Percentiles rank a stretch among this genome's conserved stretches.
phyloP scores from a whole-genome alignment of 2,329 filamentous ascomycete species.

The Pseudogymnoascus sp. region DNA sequence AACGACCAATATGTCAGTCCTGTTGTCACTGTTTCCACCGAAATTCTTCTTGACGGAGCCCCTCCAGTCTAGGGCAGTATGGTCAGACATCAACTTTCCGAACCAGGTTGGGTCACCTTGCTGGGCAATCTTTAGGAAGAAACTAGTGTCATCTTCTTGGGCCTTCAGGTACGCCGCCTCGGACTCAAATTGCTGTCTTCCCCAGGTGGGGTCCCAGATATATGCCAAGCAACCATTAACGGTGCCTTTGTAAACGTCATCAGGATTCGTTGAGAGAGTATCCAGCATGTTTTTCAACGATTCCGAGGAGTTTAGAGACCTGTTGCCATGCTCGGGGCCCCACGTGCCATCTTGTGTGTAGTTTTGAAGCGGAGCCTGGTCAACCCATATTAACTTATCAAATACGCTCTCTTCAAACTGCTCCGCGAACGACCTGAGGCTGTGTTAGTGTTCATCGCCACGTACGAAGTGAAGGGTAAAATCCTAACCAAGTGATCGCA shows the following conservation, averaged over 20 bases:
- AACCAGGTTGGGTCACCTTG: constrained; percentile 23
- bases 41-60: constrained; percentile 21
- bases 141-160: constrained; percentile 19
- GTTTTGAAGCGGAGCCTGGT: constrained; percentile 27
- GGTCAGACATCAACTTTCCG: constrained; percentile 27
- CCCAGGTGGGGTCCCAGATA: constrained; percentile 13
- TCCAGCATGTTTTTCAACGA: constrained; percentile 22
- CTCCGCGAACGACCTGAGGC: constrained; percentile 22
- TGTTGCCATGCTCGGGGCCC: constrained; percentile 23
- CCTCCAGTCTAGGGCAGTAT: constrained; percentile 26
- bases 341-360: constrained; percentile 19
- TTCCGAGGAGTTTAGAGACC: constrained; percentile 23
- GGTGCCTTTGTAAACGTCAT: constrained; percentile 22
- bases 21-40: constrained; percentile 14
- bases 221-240: constrained; percentile 25
- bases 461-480: not conserved
- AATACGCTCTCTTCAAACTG: constrained; percentile 24
- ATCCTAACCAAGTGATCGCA: constrained; percentile 23
- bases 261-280: constrained; percentile 18
- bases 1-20: constrained; percentile 23
- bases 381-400: constrained; percentile 24
- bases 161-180: not conserved
- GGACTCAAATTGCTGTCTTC: constrained; percentile 11
- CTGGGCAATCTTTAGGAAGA: constrained; percentile 25
- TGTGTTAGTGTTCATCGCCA: not conserved